Percentiles rank a stretch among this genome's conserved stretches.
phyloP scores from a whole-genome alignment of 148 eudicot species.

The Amaranthus hypochondriacus region DNA sequence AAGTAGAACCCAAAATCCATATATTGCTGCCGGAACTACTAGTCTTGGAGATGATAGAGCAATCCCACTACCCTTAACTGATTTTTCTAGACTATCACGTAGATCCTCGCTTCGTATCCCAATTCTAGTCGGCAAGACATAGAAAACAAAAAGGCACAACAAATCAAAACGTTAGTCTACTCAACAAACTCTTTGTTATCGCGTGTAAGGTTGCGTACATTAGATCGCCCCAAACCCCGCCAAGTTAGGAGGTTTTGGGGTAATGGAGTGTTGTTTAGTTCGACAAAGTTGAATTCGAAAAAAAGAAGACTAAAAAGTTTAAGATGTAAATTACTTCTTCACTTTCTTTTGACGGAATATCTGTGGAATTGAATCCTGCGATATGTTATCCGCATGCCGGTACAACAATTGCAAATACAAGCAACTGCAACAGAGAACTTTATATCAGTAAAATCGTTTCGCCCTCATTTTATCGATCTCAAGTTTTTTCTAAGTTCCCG shows the following conservation, averaged over 20 bases:
- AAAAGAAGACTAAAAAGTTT: not conserved
- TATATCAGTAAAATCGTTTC: not conserved
- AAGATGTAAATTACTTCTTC: constrained; percentile 44
- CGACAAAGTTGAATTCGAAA: not conserved
- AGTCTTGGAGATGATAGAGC: constrained; percentile 95
- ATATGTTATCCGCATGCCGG: constrained; percentile 64
- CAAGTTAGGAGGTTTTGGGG: too few species aligned
- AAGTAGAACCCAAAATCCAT: constrained; percentile 77
- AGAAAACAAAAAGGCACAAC: not conserved
- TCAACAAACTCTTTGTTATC: not conserved
- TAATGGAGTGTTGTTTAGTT: not conserved
- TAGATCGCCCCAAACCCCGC: too few species aligned
- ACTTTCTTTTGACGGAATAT: constrained; percentile 65
- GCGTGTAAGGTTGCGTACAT: too few species aligned
- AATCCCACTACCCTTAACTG: constrained; percentile 62
- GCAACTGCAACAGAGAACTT: constrained; percentile 45
- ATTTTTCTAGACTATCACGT: constrained; percentile 53
- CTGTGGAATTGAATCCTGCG: constrained; percentile 65
- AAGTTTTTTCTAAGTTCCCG: not conserved
- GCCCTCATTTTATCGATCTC: not conserved
- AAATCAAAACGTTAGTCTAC: not conserved
- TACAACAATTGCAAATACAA: constrained; percentile 77
- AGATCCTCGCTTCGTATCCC: constrained; percentile 88
- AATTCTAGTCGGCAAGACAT: constrained; percentile 40
- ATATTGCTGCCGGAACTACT: constrained; percentile 82